These are phyloP conservation scores for Clarireedia hainanense DNA, from an alignment of 2,329 filamentous ascomycete species.

Conservation along the genomic window DNA sequence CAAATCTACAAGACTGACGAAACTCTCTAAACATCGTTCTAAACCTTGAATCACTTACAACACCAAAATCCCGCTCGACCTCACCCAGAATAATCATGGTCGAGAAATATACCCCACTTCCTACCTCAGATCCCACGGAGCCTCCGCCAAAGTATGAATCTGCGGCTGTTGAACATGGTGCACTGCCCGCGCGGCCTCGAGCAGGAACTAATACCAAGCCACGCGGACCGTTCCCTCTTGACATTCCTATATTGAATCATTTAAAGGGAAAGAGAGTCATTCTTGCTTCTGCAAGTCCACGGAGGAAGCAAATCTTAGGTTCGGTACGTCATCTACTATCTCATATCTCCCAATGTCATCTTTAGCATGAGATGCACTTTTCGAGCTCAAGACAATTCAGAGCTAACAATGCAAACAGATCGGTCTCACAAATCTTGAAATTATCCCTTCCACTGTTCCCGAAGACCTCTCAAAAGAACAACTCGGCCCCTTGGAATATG, in stretches of 20 bases:
- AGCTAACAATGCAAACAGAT: slow-evolving; percentile 42
- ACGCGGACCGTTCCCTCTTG: slow-evolving; percentile 55
- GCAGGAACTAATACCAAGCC: slow-evolving; percentile 11
- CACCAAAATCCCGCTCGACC: not conserved
- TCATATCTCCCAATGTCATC: not conserved
- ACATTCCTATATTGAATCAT: slow-evolving; percentile 70
- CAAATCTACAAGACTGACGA: not conserved
- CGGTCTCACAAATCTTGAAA: slow-evolving; percentile 73
- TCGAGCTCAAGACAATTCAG: not conserved
- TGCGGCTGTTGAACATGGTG: slow-evolving; percentile 19
- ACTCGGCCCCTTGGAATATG: slow-evolving; percentile 82
- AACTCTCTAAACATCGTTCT: not conserved
- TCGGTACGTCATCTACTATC: slow-evolving; percentile 40
- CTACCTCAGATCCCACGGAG: not conserved
- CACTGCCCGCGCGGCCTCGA: slow-evolving; percentile 16
- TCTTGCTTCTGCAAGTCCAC: slow-evolving; percentile 82
- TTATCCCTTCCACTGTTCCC: slow-evolving; percentile 72
- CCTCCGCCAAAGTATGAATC: slow-evolving; percentile 25
- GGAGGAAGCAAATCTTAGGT: slow-evolving; percentile 72
- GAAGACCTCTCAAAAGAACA: slow-evolving; percentile 75
- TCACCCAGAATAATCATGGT: not conserved
- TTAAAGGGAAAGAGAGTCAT: slow-evolving; percentile 76
- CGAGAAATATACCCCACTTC: not conserved
- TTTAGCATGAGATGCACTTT: not conserved
- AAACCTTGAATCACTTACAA: not conserved